phyloP scores from a whole-genome alignment of 139 green algal species.

The Helicosporidium sp. region DNA sequence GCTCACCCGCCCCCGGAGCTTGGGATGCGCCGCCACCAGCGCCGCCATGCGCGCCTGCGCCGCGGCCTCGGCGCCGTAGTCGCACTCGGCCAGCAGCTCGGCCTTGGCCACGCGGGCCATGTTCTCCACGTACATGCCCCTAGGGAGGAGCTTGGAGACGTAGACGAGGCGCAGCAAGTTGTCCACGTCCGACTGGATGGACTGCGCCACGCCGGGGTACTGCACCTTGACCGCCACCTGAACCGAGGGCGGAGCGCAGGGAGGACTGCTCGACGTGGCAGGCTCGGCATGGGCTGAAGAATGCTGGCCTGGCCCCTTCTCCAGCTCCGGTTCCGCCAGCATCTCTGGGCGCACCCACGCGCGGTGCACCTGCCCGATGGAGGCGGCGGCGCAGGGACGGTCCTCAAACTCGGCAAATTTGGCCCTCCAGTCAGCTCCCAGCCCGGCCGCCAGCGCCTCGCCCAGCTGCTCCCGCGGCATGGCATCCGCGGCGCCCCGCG shows the following conservation, averaged over 20 bases:
- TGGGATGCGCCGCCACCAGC: slow-evolving; percentile 31
- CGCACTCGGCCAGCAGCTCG: slow-evolving; percentile 79
- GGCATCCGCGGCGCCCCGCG: slow-evolving; percentile 66
- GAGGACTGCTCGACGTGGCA: too few species aligned
- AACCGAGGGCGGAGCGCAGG: too few species aligned
- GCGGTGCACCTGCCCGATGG: slow-evolving; percentile 72
- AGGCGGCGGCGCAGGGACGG: slow-evolving; percentile 64
- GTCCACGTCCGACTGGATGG: slow-evolving; percentile 80
- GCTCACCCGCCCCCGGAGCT: slow-evolving; percentile 21
- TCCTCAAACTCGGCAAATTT: slow-evolving; percentile 52
- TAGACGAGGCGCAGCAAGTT: slow-evolving; percentile 78
- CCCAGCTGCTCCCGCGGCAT: slow-evolving; percentile 81
- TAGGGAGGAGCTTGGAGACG: slow-evolving; percentile 65
- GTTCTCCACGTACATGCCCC: slow-evolving; percentile 69
- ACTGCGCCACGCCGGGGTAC: slow-evolving; percentile 74
- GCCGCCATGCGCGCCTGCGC: slow-evolving; percentile 35
- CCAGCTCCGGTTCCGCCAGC: too few species aligned
- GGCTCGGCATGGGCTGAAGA: too few species aligned
- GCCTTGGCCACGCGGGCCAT: slow-evolving; percentile 67
- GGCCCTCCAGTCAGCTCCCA: slow-evolving; percentile 52
- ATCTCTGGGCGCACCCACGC: too few species aligned
- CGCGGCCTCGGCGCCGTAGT: slow-evolving; percentile 57
- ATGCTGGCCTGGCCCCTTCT: too few species aligned
- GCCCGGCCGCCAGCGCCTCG: slow-evolving; percentile 34
- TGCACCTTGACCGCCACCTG: slow-evolving; percentile 75